Evolutionary conservation across 1,139 yeast genomes (phyloP).

Genomic region (Sugiyamaella novakii): DNA sequence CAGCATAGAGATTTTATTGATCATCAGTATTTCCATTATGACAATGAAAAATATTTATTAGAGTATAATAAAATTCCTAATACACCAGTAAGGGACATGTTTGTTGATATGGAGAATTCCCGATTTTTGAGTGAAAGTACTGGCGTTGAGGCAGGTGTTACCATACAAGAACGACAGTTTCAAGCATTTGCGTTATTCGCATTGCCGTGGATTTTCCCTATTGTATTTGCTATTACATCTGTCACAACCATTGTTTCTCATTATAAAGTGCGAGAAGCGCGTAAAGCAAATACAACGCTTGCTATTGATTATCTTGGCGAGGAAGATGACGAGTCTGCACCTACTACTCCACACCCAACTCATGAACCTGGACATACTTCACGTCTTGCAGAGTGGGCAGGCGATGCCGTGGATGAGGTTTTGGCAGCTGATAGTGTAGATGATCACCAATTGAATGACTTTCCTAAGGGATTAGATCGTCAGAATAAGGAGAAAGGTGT

Average conservation of each 20-base stretch:
- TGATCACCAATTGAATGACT: slow-evolving; percentile 1
- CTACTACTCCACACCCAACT: background rate
- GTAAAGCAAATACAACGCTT: slow-evolving; percentile 19
- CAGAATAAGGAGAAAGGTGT: background rate
- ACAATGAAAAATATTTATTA: slow-evolving; percentile 18
- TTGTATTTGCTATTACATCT: slow-evolving; percentile 31
- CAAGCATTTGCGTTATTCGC: slow-evolving; percentile 24
- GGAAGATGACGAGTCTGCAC: background rate
- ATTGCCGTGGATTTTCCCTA: slow-evolving; percentile 35
- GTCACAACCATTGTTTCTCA: slow-evolving; percentile 33
- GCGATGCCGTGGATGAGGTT: slow-evolving; percentile 30
- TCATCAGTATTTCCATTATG: slow-evolving; percentile 26
- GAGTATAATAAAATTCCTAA: background rate
- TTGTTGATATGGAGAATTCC: slow-evolving; percentile 37
- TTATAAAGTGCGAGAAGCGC: slow-evolving; percentile 29
- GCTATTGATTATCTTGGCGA: slow-evolving; percentile 6
- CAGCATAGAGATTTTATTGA: slow-evolving; percentile 34
- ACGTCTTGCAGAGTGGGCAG: slow-evolving; percentile 32
- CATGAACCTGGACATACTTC: slow-evolving; percentile 21
- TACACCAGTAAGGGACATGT: slow-evolving; percentile 7
- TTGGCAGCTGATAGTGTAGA: slow-evolving; percentile 21
- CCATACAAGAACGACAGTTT: slow-evolving; percentile 28
- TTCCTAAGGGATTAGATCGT: background rate
- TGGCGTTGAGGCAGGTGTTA: slow-evolving; percentile 20
- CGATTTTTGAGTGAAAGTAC: slow-evolving; percentile 20